Evolutionary conservation across 768 basidiomycete species (phyloP), one percentile per base, ranked within the genome.

Genomic region (Collybia mongolica): DNA sequence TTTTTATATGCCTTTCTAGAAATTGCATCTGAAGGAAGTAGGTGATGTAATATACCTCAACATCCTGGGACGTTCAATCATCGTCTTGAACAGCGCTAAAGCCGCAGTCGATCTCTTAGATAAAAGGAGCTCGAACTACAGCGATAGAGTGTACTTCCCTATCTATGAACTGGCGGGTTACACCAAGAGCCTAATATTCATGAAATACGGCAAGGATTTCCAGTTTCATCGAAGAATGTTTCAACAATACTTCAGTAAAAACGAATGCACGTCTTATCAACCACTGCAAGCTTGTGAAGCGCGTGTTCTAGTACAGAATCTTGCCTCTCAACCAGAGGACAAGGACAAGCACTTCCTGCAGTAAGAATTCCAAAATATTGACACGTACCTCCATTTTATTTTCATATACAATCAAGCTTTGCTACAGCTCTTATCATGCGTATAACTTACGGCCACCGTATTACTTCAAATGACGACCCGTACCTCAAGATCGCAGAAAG

Each of bases 401-500:
- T 24, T 26, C 24, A 24, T n/a, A 42, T 22, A n/a, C 14, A 39
- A 48, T 15, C 36, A 26, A 39, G 48, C 12, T 52, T 40, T 54
- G 51, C 40, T 23, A 58, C 48, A 6, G 57, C 56, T 3, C 58
- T 59, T 6, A 63, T 66, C 20, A 60, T 67, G 52, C 48, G 51
- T 24, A 46, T 65, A 17, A 58, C 64, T 0, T 71, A 66, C 41
- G 72, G 73, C 7, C 65, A 71, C 29, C 54, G 57, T 18, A 60
- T 73, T 36, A 52, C 55, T 1, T 63, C 62, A 8, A 50, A 59
- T 28, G 66, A 72, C 9, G 75, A 79, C 48, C 64, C 65, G 1
- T 66, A 72, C 45, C 60, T 80, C 19, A 46, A 55, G 9, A 57
- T 71, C 9, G 72, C 70, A 11, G 67, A 74, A 32, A 57, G 62